Evolutionary conservation across 345 rosid species (phyloP), one percentile per base, ranked within the genome.

Genomic region (Aethionema arabicum): DNA sequence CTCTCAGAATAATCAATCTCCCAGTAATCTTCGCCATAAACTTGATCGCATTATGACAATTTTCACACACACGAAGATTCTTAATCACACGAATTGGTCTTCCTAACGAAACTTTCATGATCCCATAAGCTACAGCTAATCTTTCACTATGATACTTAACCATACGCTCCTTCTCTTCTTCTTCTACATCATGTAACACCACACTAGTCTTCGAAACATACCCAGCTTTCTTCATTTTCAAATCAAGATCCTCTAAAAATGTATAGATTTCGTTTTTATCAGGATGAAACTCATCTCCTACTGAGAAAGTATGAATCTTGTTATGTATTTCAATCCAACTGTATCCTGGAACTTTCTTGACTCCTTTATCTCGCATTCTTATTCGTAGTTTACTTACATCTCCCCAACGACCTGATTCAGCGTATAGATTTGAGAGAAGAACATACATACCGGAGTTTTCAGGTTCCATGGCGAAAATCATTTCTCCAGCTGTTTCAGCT

Each of bases 111-210:
- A 74, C 30, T 29, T 73, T 69, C 14, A 79, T 63, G 63, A 79
- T 56, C 32, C 83, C 86, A 41, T 62, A 79, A 3, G 81, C 86
- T 4, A 82, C 86, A 12, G 86, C 86, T 60, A 82, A 69, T 32
- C 75, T 82, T 61, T 82, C 86, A 32, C 86, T 82, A 58, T 82
- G 86, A 61, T 79, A 64, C 74, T 46, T 69, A 32, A 82, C 81
- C 83, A 82, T 78, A 12, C 77, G 77, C 70, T 72, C 86, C 67
- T 82, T 82, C 69, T 82, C 86, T 52, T 82, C 86, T 65, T 82
- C 81, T 29, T 77, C 83, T 8, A 82, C 86, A 56, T 82, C 86
- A 63, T 82, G 86, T 16, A 82, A 64, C 49, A 82, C 80, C 71
- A 77, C 61, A 11, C 77, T 76, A 41, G 78, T 74, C 8, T 80